Evolutionary conservation across 371 early-diverging fungal species (phyloP).

Genomic region (Rhizopus stolonifer): DNA sequence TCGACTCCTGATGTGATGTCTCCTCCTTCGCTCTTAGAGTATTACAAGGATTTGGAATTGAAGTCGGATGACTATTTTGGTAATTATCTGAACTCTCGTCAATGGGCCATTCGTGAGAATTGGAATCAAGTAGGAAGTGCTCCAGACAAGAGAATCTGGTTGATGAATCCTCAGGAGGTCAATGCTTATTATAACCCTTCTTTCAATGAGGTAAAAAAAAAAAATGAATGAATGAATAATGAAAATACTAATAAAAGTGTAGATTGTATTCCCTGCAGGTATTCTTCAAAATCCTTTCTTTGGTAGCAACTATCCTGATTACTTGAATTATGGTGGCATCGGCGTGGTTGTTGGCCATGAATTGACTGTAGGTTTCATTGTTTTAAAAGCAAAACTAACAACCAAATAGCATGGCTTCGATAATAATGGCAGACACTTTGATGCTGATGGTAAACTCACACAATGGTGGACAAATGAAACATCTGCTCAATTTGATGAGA

Average conservation of each 20-base stretch:
- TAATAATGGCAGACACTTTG: conserved; percentile 53
- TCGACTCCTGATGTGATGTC: conserved; percentile 45
- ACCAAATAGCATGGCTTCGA: conserved; percentile 45
- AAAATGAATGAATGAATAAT: background rate
- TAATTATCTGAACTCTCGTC: conserved; percentile 36
- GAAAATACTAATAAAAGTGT: no score
- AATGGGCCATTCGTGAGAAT: conserved; percentile 23
- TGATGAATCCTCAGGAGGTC: conserved; percentile 60
- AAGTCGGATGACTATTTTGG: conserved; percentile 42
- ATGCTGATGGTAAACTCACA: conserved; percentile 34
- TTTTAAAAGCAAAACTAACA: background rate
- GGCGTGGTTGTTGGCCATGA: conserved; percentile 66
- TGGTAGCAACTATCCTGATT: conserved; percentile 35
- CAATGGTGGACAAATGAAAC: conserved; percentile 69
- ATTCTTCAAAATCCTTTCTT: conserved; percentile 60
- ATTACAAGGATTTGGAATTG: conserved; percentile 43
- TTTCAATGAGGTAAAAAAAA: conserved; percentile 38
- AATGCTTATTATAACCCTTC: conserved; percentile 62
- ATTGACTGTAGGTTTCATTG: conserved; percentile 45
- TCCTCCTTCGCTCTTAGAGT: conserved; percentile 43
- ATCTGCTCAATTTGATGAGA: conserved; percentile 45
- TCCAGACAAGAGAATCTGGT: conserved; percentile 50
- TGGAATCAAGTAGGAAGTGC: conserved; percentile 39
- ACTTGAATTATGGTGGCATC: conserved; percentile 61
- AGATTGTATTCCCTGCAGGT: conserved; percentile 63